Conservation (phyloP, 2,329 filamentous ascomycete species). For the Colletotrichum sublineola region DNA sequence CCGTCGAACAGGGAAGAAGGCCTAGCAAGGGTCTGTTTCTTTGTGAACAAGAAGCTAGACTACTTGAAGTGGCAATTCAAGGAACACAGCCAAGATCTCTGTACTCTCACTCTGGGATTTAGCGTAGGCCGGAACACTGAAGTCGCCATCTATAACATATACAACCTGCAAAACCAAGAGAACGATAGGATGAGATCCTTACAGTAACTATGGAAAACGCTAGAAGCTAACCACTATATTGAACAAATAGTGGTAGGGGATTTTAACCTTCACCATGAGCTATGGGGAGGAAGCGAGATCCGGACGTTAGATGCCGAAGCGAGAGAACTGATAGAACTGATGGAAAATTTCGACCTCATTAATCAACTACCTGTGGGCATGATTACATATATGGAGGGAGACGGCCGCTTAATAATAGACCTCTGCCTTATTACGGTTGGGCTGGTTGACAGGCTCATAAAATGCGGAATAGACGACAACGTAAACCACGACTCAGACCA, state of each 20-base stretch:
- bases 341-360: conserved; percentile 6
- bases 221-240: too few species aligned
- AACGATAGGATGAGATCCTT: too few species aligned
- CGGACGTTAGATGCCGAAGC: neutral
- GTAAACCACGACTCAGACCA: conserved; percentile 11
- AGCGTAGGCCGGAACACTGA: too few species aligned
- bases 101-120: too few species aligned
- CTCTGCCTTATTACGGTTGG: conserved; percentile 2
- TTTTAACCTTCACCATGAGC: too few species aligned
- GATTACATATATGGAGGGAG: conserved; percentile 3
- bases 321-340: conserved; percentile 12
- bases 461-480: conserved; percentile 4
- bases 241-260: too few species aligned
- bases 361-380: conserved; percentile 4
- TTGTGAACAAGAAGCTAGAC: conserved; percentile 19
- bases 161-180: too few species aligned
- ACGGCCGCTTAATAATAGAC: neutral
- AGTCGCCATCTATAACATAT: too few species aligned
- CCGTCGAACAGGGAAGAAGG: neutral
- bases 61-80: conserved; percentile 12
- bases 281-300: conserved; percentile 18
- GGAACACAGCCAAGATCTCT: too few species aligned
- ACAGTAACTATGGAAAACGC: too few species aligned
- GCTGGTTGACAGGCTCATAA: conserved; percentile 8
- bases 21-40: conserved; percentile 22